Conservation (phyloP, 345 rosid species). For the Ceriops zippeliana region DNA sequence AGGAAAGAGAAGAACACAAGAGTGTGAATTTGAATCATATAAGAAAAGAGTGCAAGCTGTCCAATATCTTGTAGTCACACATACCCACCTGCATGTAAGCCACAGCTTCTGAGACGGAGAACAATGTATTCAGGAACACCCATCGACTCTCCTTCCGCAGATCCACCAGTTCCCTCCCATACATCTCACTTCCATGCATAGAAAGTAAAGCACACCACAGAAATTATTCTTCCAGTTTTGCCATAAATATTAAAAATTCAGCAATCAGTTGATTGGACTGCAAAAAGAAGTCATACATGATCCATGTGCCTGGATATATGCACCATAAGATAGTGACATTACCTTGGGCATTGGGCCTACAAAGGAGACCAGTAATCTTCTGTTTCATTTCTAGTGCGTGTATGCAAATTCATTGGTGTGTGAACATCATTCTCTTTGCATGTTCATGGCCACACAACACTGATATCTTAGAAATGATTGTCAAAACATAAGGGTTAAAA, state of each 20-base stretch:
- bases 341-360: not conserved
- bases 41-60: not conserved
- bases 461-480: conserved; percentile 2
- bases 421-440: not conserved
- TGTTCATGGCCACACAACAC: not conserved
- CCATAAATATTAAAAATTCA: conserved; percentile 9
- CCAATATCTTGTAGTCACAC: not conserved
- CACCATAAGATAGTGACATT: not conserved
- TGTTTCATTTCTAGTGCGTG: too few relatives aligned
- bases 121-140: conserved; percentile 89
- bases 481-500: conserved; percentile 9
- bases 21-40: not conserved
- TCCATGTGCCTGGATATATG: not conserved
- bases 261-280: too few relatives aligned
- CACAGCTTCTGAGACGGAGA: conserved; percentile 95
- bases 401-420: not conserved
- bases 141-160: conserved; percentile 84
- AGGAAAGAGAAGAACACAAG: not conserved
- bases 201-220: conserved; percentile 35
- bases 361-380: not conserved
- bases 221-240: conserved; percentile 28
- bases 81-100: conserved; percentile 79
- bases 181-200: conserved; percentile 73
- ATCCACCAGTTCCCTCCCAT: conserved; percentile 93
- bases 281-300: too few relatives aligned